Conservation (phyloP, 2,329 filamentous ascomycete genomes). For the Aciculosporium take region DNA sequence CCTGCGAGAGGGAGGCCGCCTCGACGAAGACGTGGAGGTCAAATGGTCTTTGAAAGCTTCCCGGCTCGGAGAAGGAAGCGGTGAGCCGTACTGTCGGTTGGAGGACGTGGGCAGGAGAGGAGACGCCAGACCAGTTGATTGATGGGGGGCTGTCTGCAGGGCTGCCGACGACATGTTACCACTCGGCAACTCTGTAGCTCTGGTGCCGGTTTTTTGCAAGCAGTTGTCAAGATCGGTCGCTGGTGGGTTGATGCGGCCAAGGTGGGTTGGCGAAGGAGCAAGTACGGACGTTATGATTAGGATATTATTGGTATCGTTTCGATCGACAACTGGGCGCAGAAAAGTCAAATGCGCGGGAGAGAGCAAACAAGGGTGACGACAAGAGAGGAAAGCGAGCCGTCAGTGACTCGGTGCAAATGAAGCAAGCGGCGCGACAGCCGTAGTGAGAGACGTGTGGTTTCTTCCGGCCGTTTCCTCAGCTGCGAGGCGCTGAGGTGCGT, state of each 20-base stretch:
- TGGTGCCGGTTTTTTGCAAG: background rate
- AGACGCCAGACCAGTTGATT: conserved; percentile 34
- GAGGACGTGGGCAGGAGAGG: conserved; percentile 35
- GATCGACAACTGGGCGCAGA: background rate
- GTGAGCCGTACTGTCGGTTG: conserved; percentile 36
- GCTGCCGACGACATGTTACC: conserved; percentile 38
- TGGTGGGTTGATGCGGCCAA: background rate
- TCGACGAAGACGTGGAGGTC: conserved; percentile 32
- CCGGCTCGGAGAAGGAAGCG: conserved; percentile 36
- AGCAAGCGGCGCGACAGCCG: conserved; percentile 1
- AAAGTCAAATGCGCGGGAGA: background rate
- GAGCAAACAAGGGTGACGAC: background rate
- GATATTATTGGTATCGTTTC: background rate
- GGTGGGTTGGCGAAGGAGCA: background rate
- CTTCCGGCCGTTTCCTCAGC: conserved; percentile 3
- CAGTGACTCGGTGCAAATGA: conserved; percentile 1
- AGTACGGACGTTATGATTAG: background rate
- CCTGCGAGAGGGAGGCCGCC: conserved; percentile 37
- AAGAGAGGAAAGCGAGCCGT: background rate
- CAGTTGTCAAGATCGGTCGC: conserved; percentile 5
- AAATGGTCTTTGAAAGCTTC: conserved; percentile 44
- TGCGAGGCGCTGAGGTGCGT: conserved; percentile 3
- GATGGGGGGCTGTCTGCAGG: conserved; percentile 45
- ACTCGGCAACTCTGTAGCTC: conserved; percentile 9
- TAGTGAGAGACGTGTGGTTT: background rate